Conservation (phyloP, 768 basidiomycete species). For the Austroboletus festivus region DNA sequence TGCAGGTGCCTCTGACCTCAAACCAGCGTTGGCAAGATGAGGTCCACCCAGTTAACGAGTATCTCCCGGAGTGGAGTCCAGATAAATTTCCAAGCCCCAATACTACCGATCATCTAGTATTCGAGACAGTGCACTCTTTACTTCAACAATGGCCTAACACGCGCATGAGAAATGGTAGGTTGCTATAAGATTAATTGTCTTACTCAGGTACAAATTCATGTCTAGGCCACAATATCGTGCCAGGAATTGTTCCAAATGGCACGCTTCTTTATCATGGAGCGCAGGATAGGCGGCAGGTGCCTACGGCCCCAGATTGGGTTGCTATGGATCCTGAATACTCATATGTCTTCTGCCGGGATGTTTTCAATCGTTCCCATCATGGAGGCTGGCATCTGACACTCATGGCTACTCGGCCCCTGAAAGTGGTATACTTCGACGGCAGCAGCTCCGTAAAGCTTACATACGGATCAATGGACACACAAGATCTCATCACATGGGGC, state of each 20-base stretch:
- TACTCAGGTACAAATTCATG: slow-evolving; percentile 11
- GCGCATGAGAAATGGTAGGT: slow-evolving; percentile 42
- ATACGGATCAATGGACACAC: slow-evolving; percentile 42
- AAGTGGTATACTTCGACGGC: slow-evolving; percentile 52
- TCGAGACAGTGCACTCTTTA: slow-evolving; percentile 25
- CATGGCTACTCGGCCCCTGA: slow-evolving; percentile 31
- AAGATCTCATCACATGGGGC: slow-evolving; percentile 47
- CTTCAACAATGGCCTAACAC: slow-evolving; percentile 47
- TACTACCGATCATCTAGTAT: slow-evolving; percentile 24
- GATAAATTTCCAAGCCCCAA: slow-evolving; percentile 21
- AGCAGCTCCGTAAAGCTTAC: slow-evolving; percentile 44
- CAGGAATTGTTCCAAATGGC: slow-evolving; percentile 33
- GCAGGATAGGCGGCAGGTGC: slow-evolving; percentile 16
- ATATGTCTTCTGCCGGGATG: slow-evolving; percentile 35
- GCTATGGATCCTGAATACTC: slow-evolving; percentile 37
- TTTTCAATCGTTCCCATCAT: not conserved
- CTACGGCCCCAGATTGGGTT: slow-evolving; percentile 32
- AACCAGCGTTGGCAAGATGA: no score
- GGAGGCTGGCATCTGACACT: slow-evolving; percentile 20
- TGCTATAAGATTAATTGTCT: slow-evolving; percentile 7
- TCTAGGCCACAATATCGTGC: slow-evolving; percentile 27
- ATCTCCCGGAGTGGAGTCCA: slow-evolving; percentile 19
- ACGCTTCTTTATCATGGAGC: slow-evolving; percentile 38
- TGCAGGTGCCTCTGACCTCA: no score
- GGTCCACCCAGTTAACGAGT: no score